Evolutionary conservation across 305 asterid species (phyloP), one percentile per base, ranked within the genome.

Genomic region (Fraxinus greggii): DNA sequence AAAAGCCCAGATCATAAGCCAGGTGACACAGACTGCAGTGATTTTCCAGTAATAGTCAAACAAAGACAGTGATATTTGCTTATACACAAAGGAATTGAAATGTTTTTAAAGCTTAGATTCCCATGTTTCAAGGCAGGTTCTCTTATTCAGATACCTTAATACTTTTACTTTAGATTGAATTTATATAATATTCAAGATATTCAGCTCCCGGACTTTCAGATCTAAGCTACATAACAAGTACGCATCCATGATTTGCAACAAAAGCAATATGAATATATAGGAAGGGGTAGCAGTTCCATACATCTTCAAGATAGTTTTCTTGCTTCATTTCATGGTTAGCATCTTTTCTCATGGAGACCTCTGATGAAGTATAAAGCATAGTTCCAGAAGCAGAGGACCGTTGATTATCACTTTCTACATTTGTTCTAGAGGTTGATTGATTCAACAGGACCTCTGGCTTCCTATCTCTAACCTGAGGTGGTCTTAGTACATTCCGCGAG

Each of bases 391-490:
- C 89, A 86, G 97, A 88, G 84, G 94, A 79, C 81, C 85, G 81
- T 78, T 86, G 91, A 87, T 81, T 88, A 82, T 92, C 86, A 84
- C 86, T 82, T 78, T 93, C 97, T 26, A 86, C 28, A 69, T 48
- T 72, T 87, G 88, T 93, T 82, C 89, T 89, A 75, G 92, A 78
- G 76, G 93, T 67, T 74, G 92, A 40, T 90, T 89, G 94, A 87
- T 85, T 87, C 77, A 81, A 74, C 78, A 88, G 90, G 88, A 86
- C 89, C 80, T 92, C 98, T 8, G 92, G 88, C 85, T 89, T 93
- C 91, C 92, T 91, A 81, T 93, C 97, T 83, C 92, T 90, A 87
- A 77, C 91, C 89, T 92, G 98, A 72, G 98, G 98, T 33, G 98
- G 98, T 86, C 89, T 91, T 85, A 88, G 89, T 21, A 84, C 95